Base-by-base conservation (phyloP, 768 basidiomycete genomes). In the Tephrocybe sp. region DNA sequence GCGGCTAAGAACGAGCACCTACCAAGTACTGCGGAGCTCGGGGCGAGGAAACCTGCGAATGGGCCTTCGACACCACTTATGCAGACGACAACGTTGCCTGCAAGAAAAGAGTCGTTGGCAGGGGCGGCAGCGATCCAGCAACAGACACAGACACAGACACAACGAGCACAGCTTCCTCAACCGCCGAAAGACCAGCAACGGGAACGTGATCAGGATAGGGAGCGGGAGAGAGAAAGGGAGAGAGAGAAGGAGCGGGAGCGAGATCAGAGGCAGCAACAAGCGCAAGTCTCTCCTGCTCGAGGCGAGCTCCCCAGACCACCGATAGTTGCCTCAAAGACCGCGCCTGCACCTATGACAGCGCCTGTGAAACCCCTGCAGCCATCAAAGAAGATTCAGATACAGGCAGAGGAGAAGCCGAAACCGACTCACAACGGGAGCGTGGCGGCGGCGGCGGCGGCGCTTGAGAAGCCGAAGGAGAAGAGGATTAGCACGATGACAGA, bases 401-500 rank as follows among this genome's bases (percentile, higher is more conserved):
- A 78, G 26, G 72, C 68, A 4, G 73, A 78, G 48, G 75, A 77
- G 21, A 76, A 77, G 48, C 69, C 64, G 47, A 83, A 81, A 45
- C 64, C n/a, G n/a, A n/a, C n/a, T n/a, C n/a, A 65, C 22, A 68
- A 72, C 37, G 87, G 51, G 2, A 64, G 71, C 13, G 74, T 77
- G 8, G 76, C 76, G 1, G 82, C 85, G 1, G 86, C 87, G 0
- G 86, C 86, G 1, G 87, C 91, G 12, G 86, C 87, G 28, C 73
- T 87, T 53, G 79, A 88, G 64, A 85, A 82, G 67, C 79, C 84
- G 47, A 88, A 87, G 66, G 83, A 95, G 68, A 88, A 92, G 70
- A 79, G 96, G 53, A 96, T 98, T 60, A 94, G 91, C 56, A 90
- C 93, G 31, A 92, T 99, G 91, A 89, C 88, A 42, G 96, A 99